phyloP scores from a whole-genome alignment of 2,329 filamentous ascomycete species.

The Pseudocercospora macadamiae region DNA sequence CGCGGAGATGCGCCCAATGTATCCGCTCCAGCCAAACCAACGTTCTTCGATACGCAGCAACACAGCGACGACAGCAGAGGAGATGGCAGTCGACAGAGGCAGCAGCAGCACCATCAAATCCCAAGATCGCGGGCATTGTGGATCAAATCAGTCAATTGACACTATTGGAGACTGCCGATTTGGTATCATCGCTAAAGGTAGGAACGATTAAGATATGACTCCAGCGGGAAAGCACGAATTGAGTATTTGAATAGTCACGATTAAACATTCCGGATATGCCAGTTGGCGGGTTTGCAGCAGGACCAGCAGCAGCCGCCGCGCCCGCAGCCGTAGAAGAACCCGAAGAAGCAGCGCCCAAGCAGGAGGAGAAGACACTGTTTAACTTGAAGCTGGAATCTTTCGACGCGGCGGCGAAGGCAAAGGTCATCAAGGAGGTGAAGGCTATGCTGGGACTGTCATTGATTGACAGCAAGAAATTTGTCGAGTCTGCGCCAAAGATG shows the following conservation, averaged over 20 bases:
- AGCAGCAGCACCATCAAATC: slow-evolving; percentile 60
- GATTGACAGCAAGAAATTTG: slow-evolving; percentile 99
- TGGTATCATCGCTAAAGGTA: slow-evolving; percentile 95
- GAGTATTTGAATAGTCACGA: slow-evolving; percentile 65
- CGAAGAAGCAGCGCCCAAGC: slow-evolving; percentile 84
- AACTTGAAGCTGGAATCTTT: slow-evolving; percentile 91
- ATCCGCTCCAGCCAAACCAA: slow-evolving; percentile 31
- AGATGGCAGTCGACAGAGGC: slow-evolving; percentile 89
- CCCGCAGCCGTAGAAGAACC: slow-evolving; percentile 69
- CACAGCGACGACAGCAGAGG: slow-evolving; percentile 46
- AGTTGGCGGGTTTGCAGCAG: slow-evolving; percentile 82
- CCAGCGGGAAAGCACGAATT: slow-evolving; percentile 11
- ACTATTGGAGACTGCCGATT: slow-evolving; percentile 92
- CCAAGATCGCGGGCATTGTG: slow-evolving; percentile 93
- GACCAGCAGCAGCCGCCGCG: slow-evolving; percentile 60
- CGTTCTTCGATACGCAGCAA: slow-evolving; percentile 31
- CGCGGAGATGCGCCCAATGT: slow-evolving; percentile 48
- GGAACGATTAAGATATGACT: no score
- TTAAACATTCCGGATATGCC: slow-evolving; percentile 98
- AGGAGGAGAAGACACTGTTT: slow-evolving; percentile 94
- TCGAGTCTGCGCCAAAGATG: slow-evolving; percentile 95
- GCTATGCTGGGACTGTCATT: slow-evolving; percentile 88
- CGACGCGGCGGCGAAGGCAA: slow-evolving; percentile 87
- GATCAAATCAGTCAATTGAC: slow-evolving; percentile 99
- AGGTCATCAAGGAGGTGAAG: slow-evolving; percentile 99